Evolutionary conservation across 805 yeast genomes (phyloP), one percentile per base, ranked within the genome.

Genomic region (Candida tibetensis): DNA sequence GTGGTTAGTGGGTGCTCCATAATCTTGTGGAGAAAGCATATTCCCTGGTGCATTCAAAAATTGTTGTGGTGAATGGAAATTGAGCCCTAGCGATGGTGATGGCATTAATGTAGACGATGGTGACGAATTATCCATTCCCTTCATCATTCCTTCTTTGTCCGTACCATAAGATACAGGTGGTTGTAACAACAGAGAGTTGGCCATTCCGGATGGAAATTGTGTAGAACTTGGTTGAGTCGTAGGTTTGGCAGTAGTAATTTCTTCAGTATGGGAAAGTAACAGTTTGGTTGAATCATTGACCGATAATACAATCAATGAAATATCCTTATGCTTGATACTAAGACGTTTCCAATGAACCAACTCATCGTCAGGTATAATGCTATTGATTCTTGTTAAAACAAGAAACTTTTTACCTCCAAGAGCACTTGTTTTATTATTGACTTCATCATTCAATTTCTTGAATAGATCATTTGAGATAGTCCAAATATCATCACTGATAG

Each of bases 321-420:
- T 60, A 17, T 69, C 74, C 41, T 69, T 67, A 31, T 74, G 74
- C 39, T 74, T 76, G 31, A 81, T 71, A 9, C 89, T 81, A 18
- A 85, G 60, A 40, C 88, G 62, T 57, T 85, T 81, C 90, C 93
- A 82, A 52, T 83, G 86, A 36, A 83, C 71, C 34, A 85, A 62
- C 53, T 85, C 95, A 57, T 85, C 93, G 58, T 85, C 95, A 0
- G 90, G 88, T 28, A 85, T 76, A 38, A 83, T 76, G 44, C 85
- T 84, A 49, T 81, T 81, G 36, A 84, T 58, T 47, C 95, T 69
- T 0, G 93, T 82, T 33, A 85, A 60, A 2, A 85, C 80, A 47
- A 85, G 65, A 47, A 78, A 82, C 26, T 74, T 72, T 57, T 78
- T 79, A 1, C 81, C 81, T 10, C 69, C 74, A 8, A 30, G 14